A percentile compares a stretch with the other conserved stretches of the same genome.
phyloP scores from a whole-genome alignment of 805 yeast species.

The Candida insectalens region DNA sequence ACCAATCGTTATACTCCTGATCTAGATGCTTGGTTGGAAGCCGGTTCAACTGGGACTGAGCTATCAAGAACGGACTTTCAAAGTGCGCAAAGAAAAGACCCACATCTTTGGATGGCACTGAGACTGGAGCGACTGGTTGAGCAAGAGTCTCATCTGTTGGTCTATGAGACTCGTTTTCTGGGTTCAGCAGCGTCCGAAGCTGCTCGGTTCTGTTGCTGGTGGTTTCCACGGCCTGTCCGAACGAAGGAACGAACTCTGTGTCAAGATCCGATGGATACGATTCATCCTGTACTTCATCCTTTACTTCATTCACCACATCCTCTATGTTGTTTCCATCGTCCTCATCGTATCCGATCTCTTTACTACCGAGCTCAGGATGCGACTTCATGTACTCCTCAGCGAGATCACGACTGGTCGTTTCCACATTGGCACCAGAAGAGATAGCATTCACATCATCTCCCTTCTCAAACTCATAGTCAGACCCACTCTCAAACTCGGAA shows the following conservation, averaged over 20 bases:
- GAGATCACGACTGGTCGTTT: constrained; percentile 16
- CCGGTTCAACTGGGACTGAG: constrained; percentile 73
- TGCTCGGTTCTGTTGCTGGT: constrained; percentile 21
- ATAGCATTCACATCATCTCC: constrained; percentile 15
- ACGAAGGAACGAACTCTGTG: constrained; percentile 1
- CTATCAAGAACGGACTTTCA: constrained; percentile 77
- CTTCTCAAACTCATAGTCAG: constrained; percentile 34
- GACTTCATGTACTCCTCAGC: constrained; percentile 18
- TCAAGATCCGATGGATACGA: constrained; percentile 26
- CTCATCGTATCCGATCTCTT: constrained; percentile 8
- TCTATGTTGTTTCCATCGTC: constrained; percentile 18
- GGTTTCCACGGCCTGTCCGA: constrained; percentile 30
- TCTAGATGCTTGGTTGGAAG: constrained; percentile 25
- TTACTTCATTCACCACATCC: constrained; percentile 27
- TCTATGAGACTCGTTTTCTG: background rate
- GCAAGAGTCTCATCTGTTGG: constrained; percentile 8
- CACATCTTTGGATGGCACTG: constrained; percentile 18
- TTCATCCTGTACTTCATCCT: constrained; percentile 26
- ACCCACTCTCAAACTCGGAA: constrained; percentile 27
- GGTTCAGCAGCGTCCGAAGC: constrained; percentile 3
- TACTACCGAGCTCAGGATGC: constrained; percentile 2
- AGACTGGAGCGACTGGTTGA: background rate
- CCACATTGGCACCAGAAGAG: constrained; percentile 17
- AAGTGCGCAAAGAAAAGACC: constrained; percentile 76
- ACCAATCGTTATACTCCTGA: constrained; percentile 60